Percentiles rank a stretch among this genome's conserved stretches.
These are phyloP conservation scores for Dacryopinax primogenitus DNA, from an alignment of 768 basidiomycete genomes.

Conservation along the genomic window DNA sequence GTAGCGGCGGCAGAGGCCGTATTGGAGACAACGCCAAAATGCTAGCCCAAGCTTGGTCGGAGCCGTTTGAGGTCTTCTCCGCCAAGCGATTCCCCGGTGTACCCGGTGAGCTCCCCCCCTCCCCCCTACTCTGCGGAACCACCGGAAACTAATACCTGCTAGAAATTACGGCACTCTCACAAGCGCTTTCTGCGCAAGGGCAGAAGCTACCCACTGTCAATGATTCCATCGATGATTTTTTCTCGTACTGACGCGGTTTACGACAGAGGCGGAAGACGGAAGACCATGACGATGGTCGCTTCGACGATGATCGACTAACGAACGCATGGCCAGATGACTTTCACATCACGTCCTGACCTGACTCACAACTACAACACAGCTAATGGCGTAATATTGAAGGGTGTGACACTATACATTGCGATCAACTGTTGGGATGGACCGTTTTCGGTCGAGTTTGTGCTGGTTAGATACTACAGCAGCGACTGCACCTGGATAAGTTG, in stretches of 20 bases:
- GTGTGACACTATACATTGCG: neutral
- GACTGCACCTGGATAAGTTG: neutral
- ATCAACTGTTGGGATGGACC: neutral
- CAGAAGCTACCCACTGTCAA: slow-evolving; percentile 76
- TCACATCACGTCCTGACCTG: neutral
- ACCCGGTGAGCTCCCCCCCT: slow-evolving; percentile 53
- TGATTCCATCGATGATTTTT: slow-evolving; percentile 20
- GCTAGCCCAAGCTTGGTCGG: slow-evolving; percentile 70
- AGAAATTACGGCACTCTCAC: slow-evolving; percentile 84
- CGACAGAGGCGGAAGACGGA: slow-evolving; percentile 2
- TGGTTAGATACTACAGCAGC: neutral
- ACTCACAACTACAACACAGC: neutral
- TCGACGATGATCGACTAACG: neutral
- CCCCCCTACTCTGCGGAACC: neutral
- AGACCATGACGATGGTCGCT: neutral
- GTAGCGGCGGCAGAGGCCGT: neutral
- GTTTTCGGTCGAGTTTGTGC: neutral
- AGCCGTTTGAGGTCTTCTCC: slow-evolving; percentile 74
- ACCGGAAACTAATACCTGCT: slow-evolving; percentile 9
- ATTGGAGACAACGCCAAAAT: slow-evolving; percentile 28
- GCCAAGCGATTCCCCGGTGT: slow-evolving; percentile 94
- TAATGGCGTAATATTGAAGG: neutral
- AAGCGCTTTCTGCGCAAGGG: slow-evolving; percentile 79
- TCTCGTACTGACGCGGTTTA: slow-evolving; percentile 31
- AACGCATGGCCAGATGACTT: slow-evolving; percentile 6